A percentile compares a stretch with the other conserved stretches of the same genome.
These are phyloP conservation scores for Anisogramma anomala DNA, from an alignment of 2,329 filamentous ascomycete genomes.

Conservation along the genomic window DNA sequence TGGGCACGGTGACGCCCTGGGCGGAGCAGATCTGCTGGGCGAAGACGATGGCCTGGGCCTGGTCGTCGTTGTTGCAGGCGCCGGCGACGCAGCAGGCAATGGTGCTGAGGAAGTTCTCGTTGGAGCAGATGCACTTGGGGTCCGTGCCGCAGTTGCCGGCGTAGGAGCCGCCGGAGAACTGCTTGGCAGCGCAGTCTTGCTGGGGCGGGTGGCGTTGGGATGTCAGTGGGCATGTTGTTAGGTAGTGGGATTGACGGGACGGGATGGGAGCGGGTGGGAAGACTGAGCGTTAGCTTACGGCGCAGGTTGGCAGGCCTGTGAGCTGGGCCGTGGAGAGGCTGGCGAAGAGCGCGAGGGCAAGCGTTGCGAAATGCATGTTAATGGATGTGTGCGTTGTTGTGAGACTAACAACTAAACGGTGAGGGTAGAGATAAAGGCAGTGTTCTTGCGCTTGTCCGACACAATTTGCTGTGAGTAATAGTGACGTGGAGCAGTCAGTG, in stretches of 20 bases:
- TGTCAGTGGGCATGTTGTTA: too few relatives aligned
- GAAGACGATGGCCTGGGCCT: slow-evolving; percentile 22
- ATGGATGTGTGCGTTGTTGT: neutral
- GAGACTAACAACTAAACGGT: too few relatives aligned
- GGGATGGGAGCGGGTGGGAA: too few relatives aligned
- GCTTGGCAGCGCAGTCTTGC: slow-evolving; percentile 21
- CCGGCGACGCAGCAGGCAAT: slow-evolving; percentile 27
- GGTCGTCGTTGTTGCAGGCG: slow-evolving; percentile 21
- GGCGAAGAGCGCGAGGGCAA: slow-evolving; percentile 40
- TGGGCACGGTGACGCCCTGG: slow-evolving; percentile 24
- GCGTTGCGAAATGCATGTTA: slow-evolving; percentile 35
- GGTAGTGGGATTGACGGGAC: too few relatives aligned
- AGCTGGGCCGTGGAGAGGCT: slow-evolving; percentile 42
- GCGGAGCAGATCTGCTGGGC: slow-evolving; percentile 24
- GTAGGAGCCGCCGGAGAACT: slow-evolving; percentile 22
- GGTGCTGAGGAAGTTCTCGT: slow-evolving; percentile 28
- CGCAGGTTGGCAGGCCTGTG: slow-evolving; percentile 37
- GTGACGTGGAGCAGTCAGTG: too few relatives aligned
- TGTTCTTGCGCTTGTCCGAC: too few relatives aligned
- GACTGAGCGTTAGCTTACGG: slow-evolving; percentile 33
- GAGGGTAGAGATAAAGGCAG: too few relatives aligned
- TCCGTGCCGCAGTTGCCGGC: slow-evolving; percentile 26
- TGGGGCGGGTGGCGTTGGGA: too few relatives aligned
- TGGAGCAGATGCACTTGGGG: slow-evolving; percentile 30
- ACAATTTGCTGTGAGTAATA: too few relatives aligned